Conservation (phyloP, 176 grass and related monocot species). For the Carex myosuroides region DNA sequence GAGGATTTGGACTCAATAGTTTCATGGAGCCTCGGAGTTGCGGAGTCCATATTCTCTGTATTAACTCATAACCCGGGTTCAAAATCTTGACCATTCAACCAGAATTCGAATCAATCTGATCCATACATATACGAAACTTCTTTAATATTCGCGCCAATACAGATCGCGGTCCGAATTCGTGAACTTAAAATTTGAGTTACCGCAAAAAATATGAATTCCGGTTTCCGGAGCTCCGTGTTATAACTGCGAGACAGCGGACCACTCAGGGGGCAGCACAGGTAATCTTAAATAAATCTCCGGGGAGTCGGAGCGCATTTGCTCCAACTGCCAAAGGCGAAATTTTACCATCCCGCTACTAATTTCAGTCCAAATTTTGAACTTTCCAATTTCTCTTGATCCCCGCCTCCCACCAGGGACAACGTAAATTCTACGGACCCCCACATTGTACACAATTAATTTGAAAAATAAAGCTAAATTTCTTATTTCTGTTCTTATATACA, state of each 20-base stretch:
- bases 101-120: too few species aligned
- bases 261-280: background rate
- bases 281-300: background rate
- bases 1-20: too few species aligned
- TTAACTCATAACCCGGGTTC: too few species aligned
- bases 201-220: too few species aligned
- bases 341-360: background rate
- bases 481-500: background rate
- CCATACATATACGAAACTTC: too few species aligned
- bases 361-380: conserved; percentile 9
- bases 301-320: background rate
- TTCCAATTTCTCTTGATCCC: background rate
- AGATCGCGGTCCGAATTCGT: too few species aligned
- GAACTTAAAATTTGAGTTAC: too few species aligned
- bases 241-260: background rate
- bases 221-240: too few species aligned
- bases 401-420: background rate
- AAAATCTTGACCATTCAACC: too few species aligned
- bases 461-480: background rate
- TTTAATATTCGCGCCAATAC: too few species aligned
- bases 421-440: background rate
- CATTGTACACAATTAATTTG: background rate
- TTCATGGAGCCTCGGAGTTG: too few species aligned
- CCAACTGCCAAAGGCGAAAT: background rate
- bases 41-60: too few species aligned